Conservation (phyloP, 192 early-diverging fungal genomes). For the Coemansia sp. region DNA sequence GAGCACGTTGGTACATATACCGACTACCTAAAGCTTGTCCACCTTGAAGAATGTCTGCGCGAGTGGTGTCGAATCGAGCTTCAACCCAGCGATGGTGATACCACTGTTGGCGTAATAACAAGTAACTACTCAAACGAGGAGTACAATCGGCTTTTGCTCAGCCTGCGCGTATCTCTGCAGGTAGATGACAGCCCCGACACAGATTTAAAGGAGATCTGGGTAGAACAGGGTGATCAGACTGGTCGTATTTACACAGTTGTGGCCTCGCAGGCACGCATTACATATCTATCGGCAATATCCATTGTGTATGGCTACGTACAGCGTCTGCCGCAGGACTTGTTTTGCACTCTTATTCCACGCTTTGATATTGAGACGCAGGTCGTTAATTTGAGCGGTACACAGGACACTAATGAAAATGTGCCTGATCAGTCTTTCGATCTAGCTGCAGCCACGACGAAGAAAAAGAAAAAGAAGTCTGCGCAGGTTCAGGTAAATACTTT, state of each 20-base stretch:
- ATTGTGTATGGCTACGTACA: constrained; percentile 73
- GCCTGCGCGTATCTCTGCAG: constrained; percentile 12
- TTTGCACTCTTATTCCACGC: constrained; percentile 57
- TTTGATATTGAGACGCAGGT: constrained; percentile 40
- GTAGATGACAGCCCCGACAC: constrained; percentile 33
- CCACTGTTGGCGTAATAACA: constrained; percentile 18
- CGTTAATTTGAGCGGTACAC: not conserved
- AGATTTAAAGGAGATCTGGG: constrained; percentile 32
- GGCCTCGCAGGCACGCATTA: constrained; percentile 69
- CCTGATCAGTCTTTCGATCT: not conserved
- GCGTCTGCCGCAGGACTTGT: constrained; percentile 65
- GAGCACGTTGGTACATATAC: constrained; percentile 33
- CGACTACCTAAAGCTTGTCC: constrained; percentile 43
- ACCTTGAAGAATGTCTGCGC: constrained; percentile 62
- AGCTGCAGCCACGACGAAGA: not conserved
- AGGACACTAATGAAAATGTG: not conserved
- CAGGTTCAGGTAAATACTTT: constrained; percentile 4
- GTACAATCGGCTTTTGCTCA: constrained; percentile 22
- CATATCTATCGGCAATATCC: constrained; percentile 64
- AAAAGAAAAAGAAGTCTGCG: constrained; percentile 17
- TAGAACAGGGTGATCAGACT: constrained; percentile 19
- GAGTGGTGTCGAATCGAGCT: constrained; percentile 57
- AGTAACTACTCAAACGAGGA: constrained; percentile 15
- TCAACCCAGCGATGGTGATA: not conserved
- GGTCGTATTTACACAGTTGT: constrained; percentile 60